A percentile compares a stretch with the other conserved stretches of the same genome.
Conservation (phyloP, 2,329 filamentous ascomycete genomes). For the Hymenoscyphus fraxineus region DNA sequence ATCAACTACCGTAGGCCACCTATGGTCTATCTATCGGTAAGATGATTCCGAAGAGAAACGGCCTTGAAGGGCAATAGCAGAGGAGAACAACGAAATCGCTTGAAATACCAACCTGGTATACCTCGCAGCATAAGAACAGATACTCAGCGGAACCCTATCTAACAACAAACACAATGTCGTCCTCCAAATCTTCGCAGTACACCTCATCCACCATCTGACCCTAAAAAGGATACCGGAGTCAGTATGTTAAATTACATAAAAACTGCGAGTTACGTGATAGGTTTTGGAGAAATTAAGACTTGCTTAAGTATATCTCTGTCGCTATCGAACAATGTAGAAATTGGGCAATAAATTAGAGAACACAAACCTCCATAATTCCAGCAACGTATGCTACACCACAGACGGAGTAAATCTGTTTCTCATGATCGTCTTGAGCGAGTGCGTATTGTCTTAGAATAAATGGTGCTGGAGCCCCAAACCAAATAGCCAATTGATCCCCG, state of each 20-base stretch:
- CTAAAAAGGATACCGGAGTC: background rate
- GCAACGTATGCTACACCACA: background rate
- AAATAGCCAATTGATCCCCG: background rate
- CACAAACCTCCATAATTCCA: background rate
- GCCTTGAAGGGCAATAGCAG: no score
- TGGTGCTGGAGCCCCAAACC: background rate
- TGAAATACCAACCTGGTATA: no score
- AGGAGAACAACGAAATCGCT: no score
- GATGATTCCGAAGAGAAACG: no score
- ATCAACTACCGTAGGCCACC: no score
- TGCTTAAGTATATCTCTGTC: no score
- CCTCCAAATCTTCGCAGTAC: slow-evolving; percentile 14
- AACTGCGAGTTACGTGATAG: no score
- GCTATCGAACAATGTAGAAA: no score
- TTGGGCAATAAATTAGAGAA: no score
- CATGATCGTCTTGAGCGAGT: background rate
- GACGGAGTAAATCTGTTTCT: background rate
- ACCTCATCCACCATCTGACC: slow-evolving; percentile 13
- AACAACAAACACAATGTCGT: slow-evolving; percentile 6
- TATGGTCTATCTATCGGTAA: no score
- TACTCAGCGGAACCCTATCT: background rate
- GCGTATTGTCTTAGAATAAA: background rate
- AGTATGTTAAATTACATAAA: background rate
- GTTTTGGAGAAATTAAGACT: no score
- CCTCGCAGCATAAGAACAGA: no score